Evolutionary conservation across 2,329 filamentous ascomycete genomes (phyloP), one percentile per base, ranked within the genome.

Genomic region (Botryotinia calthae): DNA sequence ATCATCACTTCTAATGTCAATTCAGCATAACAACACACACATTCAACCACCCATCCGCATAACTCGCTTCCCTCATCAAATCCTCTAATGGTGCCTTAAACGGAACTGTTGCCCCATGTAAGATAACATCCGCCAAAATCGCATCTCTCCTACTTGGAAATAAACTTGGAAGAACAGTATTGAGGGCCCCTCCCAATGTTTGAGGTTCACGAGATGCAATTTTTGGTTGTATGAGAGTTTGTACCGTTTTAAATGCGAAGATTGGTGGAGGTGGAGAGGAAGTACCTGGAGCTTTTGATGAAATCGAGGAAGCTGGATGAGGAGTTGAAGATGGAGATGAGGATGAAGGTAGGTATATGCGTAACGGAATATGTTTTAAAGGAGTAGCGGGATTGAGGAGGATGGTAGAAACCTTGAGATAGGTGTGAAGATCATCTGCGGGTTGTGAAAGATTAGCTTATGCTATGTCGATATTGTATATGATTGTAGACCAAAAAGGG

Each of bases 31-130:
- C 87, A 8, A 98, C 88, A 70, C 94, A 92, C 59, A 98, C 82
- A 81, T 94, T 93, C 40, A 97, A 82, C 91, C 95, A 99, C 0
- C 96, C 96, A 82, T 99, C 96, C 0, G 94, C 90, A 84, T 98
- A 98, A 2, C 93, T 90, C 6, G 93, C 92, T 79, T 92, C 91
- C 72, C 90, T 87, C 83, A 96, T 92, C 73, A 99, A 81, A 64
- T 98, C 95, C 79, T 94, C 92, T 28, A 99, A 82, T 37, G 90
- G 90, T 1, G 94, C 92, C 73, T 85, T 83, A 84, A 98, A 92
- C 1, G 96, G 95, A 73, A 97, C 88, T 0, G 90, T 87, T 1
- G 91, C 93, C 1, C 96, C 96, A 83, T 99, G 96, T 78, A 98
- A 82, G 10, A 98, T 87, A 2, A 93, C 92, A 73, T 92, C 91